phyloP scores from a whole-genome alignment of 163 green algal species.

The Volvox carteri region DNA sequence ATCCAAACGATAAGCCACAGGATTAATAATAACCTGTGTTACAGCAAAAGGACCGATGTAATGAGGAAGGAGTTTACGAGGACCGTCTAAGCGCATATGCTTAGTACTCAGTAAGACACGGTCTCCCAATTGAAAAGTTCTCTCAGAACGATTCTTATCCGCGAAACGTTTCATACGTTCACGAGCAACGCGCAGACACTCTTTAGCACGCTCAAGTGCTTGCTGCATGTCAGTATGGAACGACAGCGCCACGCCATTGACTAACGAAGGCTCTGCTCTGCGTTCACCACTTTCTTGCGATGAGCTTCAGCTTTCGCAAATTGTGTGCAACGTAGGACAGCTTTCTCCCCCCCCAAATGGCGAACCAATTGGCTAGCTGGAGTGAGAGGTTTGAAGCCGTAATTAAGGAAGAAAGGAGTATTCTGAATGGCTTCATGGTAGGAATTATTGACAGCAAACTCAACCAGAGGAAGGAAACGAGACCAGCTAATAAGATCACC shows the following conservation, averaged over 20 bases:
- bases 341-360: background rate
- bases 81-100: too few species aligned
- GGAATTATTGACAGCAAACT: conserved; percentile 5
- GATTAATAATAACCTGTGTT: background rate
- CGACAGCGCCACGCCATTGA: too few species aligned
- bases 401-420: background rate
- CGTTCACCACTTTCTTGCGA: background rate
- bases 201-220: too few species aligned
- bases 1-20: background rate
- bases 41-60: background rate
- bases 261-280: background rate
- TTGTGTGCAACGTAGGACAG: background rate
- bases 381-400: background rate
- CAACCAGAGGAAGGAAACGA: background rate
- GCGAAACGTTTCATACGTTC: too few species aligned
- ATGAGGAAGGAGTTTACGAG: too few species aligned
- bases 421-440: background rate
- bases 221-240: too few species aligned
- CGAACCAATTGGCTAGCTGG: background rate
- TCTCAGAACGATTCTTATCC: too few species aligned
- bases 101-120: too few species aligned
- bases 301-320: background rate
- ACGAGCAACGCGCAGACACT: too few species aligned
- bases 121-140: too few species aligned
- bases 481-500: conserved; percentile 65